phyloP scores from a whole-genome alignment of 257 asterid species.

The Solanum tarijense region DNA sequence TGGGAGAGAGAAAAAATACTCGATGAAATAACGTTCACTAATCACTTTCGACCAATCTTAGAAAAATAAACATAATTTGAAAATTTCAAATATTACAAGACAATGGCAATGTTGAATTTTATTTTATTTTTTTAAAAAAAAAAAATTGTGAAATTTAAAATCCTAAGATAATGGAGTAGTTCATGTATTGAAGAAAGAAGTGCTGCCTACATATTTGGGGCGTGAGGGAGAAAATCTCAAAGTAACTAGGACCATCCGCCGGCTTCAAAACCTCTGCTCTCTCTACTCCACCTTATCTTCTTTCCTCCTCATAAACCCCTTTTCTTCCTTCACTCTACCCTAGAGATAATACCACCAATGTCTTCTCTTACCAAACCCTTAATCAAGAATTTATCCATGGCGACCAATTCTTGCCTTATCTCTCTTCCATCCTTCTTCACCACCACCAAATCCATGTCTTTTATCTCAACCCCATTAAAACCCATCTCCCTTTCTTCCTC shows the following conservation, averaged over 20 bases:
- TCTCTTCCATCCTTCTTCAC: slow-evolving; percentile 44
- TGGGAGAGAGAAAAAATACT: too few relatives aligned
- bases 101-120: background rate
- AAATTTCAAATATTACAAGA: background rate
- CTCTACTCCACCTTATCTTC: background rate
- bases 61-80: too few relatives aligned
- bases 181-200: background rate
- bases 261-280: slow-evolving; percentile 12
- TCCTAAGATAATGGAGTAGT: background rate
- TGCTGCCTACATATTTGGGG: background rate
- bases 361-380: slow-evolving; percentile 31
- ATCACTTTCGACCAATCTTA: too few relatives aligned
- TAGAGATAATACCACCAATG: slow-evolving; percentile 19
- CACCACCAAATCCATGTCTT: slow-evolving; percentile 31
- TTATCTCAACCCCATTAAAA: background rate
- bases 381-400: slow-evolving; percentile 40
- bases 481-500: slow-evolving; percentile 17
- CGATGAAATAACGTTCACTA: too few relatives aligned
- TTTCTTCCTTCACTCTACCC: slow-evolving; percentile 2
- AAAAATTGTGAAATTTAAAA: background rate
- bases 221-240: background rate
- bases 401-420: slow-evolving; percentile 42
- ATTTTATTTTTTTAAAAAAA: background rate
- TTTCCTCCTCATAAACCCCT: background rate
- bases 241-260: background rate